Base-by-base conservation (phyloP, 805 yeast species). In the Teunomyces aglyptinius region DNA sequence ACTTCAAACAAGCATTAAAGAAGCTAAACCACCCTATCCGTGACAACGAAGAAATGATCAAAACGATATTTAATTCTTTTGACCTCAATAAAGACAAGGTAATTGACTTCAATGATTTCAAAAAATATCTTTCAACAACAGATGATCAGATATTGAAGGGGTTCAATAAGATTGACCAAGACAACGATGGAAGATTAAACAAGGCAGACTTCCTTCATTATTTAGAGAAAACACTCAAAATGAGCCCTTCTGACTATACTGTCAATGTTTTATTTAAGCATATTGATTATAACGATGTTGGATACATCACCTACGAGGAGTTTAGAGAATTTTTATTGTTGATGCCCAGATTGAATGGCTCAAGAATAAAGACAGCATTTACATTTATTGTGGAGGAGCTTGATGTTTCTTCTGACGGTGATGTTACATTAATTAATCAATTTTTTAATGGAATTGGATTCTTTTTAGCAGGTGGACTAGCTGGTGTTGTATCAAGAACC, bases 401-500 rank as follows among this genome's bases (percentile, higher is more conserved):
- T 44, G 96, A 89, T 58, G 67, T 90, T 35, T 83, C 92, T 4
- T 80, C 96, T 0, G 98, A 92, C 57, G 97, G 97, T 63, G 98
- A 92, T 67, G 89, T 91, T 50, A 85, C 95, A 0, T 75, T 92
- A 31, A 83, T 85, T 36, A 83, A 82, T 60, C 96, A 89, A 52
- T 77, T 87, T 44, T 67, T 87, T 42, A 82, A 86, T 60, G 96
- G 97, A 27, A 77, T 89, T 50, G 97, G 97, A 1, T 94, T 82
- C 65, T 94, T 94, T 60, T 68, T 91, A 28, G 96, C 97, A 1
- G 99, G 99, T 33, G 99, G 99, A 0, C 65, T 91, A 16, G 87
- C 97, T 1, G 99, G 99, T 1, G 99, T 92, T 2, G 86, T 94
- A 3, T 89, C 97, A 11, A 82, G 99, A 68, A 90, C 98, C 0